A percentile compares a stretch with the other conserved stretches of the same genome.
Evolutionary conservation across 306 rosid genomes (phyloP).

Genomic region (Erythrophleum fordii): DNA sequence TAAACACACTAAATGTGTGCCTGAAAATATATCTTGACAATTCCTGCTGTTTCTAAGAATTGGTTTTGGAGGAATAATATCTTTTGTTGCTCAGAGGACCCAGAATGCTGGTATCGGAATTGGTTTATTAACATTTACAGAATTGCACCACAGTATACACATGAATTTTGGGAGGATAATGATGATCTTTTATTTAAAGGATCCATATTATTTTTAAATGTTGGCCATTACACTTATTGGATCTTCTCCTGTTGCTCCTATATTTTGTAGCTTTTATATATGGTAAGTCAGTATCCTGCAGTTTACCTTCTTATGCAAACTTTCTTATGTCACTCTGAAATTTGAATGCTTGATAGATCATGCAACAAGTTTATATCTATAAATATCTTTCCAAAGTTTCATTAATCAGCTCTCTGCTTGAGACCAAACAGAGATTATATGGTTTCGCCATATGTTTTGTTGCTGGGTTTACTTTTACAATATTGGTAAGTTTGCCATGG

Average conservation of each 20-base stretch:
- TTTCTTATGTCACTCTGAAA: background rate
- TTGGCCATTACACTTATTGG: slow-evolving; percentile 4
- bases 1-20: background rate
- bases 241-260: background rate
- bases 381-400: slow-evolving; percentile 21
- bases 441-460: slow-evolving; percentile 89
- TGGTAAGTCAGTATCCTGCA: slow-evolving; percentile 10
- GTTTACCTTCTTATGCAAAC: slow-evolving; percentile 18
- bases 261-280: background rate
- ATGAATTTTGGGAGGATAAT: background rate
- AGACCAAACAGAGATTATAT: slow-evolving; percentile 66
- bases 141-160: background rate
- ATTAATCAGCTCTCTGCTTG: slow-evolving; percentile 37
- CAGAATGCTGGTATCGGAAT: background rate
- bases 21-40: background rate
- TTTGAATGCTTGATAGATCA: slow-evolving; percentile 25
- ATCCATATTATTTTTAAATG: background rate
- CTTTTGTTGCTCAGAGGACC: too few relatives aligned
- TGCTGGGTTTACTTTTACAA: slow-evolving; percentile 79
- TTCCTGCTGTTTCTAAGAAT: background rate
- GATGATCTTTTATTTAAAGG: background rate
- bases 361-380: slow-evolving; percentile 21
- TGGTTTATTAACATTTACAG: slow-evolving; percentile 29
- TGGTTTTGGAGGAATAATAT: background rate
- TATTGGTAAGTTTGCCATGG: slow-evolving; percentile 63